Evolutionary conservation across 306 rosid species (phyloP).

Genomic region (Corylus heterophylla): DNA sequence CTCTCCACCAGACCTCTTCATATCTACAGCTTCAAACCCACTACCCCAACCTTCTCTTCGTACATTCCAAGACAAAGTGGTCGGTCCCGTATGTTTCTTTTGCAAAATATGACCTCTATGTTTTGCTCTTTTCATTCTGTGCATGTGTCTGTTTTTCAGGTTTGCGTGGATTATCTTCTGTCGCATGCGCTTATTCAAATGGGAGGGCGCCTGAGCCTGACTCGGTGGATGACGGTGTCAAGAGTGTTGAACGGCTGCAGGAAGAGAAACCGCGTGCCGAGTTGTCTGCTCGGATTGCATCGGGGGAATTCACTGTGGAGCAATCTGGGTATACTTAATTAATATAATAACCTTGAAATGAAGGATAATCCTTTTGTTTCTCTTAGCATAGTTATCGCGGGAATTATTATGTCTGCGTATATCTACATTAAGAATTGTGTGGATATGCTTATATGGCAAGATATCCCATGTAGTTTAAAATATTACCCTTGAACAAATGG

Average conservation of each 20-base stretch:
- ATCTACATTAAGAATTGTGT: neutral
- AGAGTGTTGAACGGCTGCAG: slow-evolving; percentile 39
- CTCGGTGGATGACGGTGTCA: slow-evolving; percentile 40
- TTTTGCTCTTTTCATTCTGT: neutral
- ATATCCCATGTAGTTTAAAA: too few relatives aligned
- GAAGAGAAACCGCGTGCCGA: slow-evolving; percentile 63
- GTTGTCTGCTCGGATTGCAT: slow-evolving; percentile 71
- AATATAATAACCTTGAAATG: neutral
- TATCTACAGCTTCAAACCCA: slow-evolving; percentile 33
- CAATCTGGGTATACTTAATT: slow-evolving; percentile 54
- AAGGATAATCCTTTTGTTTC: neutral
- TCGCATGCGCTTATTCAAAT: slow-evolving; percentile 63
- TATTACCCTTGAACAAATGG: too few relatives aligned
- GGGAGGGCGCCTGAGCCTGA: slow-evolving; percentile 68
- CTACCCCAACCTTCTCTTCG: slow-evolving; percentile 22
- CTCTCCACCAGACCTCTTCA: slow-evolving; percentile 25
- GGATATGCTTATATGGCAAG: neutral
- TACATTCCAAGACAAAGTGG: slow-evolving; percentile 45
- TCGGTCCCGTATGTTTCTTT: neutral
- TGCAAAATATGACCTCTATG: neutral
- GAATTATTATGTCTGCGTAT: neutral
- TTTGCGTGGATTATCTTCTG: slow-evolving; percentile 29
- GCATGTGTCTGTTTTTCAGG: slow-evolving; percentile 32
- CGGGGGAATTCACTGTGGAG: slow-evolving; percentile 79
- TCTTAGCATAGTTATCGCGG: neutral